Evolutionary conservation across 805 yeast species (phyloP), one percentile per base, ranked within the genome.

Genomic region (Sungouiozyma intestinalis): DNA sequence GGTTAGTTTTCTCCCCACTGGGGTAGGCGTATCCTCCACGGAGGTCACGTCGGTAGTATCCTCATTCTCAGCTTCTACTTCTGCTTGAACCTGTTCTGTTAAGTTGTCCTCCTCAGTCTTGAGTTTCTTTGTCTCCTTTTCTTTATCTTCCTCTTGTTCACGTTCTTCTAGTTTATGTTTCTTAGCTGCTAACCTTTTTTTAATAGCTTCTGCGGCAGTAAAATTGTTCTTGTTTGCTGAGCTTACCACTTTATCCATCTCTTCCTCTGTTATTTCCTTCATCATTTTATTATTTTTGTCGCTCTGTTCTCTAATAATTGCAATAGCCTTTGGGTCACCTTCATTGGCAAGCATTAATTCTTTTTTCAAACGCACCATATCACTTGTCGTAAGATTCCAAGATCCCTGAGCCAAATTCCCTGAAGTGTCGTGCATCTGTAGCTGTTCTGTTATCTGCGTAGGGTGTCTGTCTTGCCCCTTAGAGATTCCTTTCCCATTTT

Each of bases 401-500:
- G 81, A 77, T 3, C 85, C 86, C 14, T 73, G 77, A 3, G 85
- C 85, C 33, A 74, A 60, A 46, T 81, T 76, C 4, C 95, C 95
- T n/a, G 71, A 65, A 0, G 84, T 77, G 42, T 82, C 81, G 62
- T 81, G 79, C 47, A 87, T 63, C 9, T 92, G 92, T 70, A 88
- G 74, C 52, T 79, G 81, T 16, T 71, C 74, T 41, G 76, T 75
- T 0, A 94, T 85, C 11, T 67, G 63, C 2, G 76, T 66, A 2
- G 94, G 92, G 1, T 86, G 92, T 52, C 73, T 77, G 48, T 85
- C 94, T 47, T 77, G 76, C 2, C 87, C 86, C 52, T 78, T 79
- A 2, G 85, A 73, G 3, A 80, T 76, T 16, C 73, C 72, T 61
- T 38, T 72, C 73, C 54, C 76, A 74, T 33, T 72, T 69, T 38